phyloP scores from a whole-genome alignment of 225 moss, liverwort and hornwort genomes.

The Climacium dendroides region DNA sequence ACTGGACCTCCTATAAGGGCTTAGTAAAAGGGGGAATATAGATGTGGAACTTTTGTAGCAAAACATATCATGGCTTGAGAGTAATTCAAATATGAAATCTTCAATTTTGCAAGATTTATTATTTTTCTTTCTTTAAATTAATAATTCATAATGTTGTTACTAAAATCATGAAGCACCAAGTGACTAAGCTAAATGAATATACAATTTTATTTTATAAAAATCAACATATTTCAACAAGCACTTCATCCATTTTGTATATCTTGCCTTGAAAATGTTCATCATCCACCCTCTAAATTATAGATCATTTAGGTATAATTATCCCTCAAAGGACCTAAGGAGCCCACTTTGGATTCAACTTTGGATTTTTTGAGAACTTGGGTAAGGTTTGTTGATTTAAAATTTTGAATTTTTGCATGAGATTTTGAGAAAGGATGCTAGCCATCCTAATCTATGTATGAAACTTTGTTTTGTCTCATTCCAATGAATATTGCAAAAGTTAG shows the following conservation, averaged over 20 bases:
- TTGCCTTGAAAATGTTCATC: neutral
- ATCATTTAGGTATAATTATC: neutral
- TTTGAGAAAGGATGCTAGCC: too few relatives aligned
- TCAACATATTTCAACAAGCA: neutral
- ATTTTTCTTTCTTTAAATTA: neutral
- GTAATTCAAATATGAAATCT: neutral
- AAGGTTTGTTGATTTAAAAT: too few relatives aligned
- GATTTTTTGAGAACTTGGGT: too few relatives aligned
- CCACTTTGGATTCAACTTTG: too few relatives aligned
- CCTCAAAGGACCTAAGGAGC: too few relatives aligned
- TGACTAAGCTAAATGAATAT: neutral
- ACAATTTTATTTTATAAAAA: neutral
- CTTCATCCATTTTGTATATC: neutral
- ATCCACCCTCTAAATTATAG: neutral
- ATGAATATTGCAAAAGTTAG: too few relatives aligned
- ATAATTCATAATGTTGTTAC: neutral
- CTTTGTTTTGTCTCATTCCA: too few relatives aligned
- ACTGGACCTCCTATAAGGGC: neutral
- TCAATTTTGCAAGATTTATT: neutral
- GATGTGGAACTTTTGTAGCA: neutral
- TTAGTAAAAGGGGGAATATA: neutral
- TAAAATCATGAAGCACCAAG: neutral
- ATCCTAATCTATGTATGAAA: too few relatives aligned
- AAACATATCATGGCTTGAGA: neutral
- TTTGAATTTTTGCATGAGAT: too few relatives aligned